Base-by-base conservation (phyloP, 768 basidiomycete genomes). In the Pisolithus orientalis region DNA sequence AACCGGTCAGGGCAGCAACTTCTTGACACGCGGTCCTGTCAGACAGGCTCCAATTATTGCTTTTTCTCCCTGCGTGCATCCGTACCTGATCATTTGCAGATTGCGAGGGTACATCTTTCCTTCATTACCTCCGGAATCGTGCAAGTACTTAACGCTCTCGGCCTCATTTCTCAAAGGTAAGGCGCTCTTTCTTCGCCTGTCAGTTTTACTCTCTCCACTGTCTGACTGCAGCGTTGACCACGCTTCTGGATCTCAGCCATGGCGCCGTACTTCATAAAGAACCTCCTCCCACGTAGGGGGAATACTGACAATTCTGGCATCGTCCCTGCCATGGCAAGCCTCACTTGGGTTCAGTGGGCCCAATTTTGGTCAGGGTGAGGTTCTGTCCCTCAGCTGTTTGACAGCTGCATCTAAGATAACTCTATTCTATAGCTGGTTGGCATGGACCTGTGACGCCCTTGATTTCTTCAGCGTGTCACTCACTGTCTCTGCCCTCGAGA, bases 401-500 rank as follows among this genome's bases (percentile, higher is more conserved):
- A 28, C 27, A 45, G 10, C 51, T 34, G 21, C 27, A 28, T 25
- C 17, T 24, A 21, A 44, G 8, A 6, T 2, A 45, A 45, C 44
- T n/a, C 14, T 45, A 16, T 29, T n/a, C 10, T 27, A 17, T 57
- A 86, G 84, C 39, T 91, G 85, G 85, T 72, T 93, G 11, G 88
- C 89, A 0, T 94, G 91, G 91, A 87, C 84, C 2, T 84, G 81
- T 67, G 90, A 92, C 62, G 88, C 90, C 0, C 80, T 90, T 64
- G 92, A 93, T 64, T 93, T 89, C 69, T 94, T 93, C 72, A 77
- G 80, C 10, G 91, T 86, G 5, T 81, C 83, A 11, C 75, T 86
- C 56, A 80, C 76, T 43, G 72, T 86, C 17, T 59, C 68, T 5
- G 59, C 64, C 39, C 72, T 88, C 4, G 57, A 70, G 29, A 53